Evolutionary conservation across 2,329 filamentous ascomycete species (phyloP), one percentile per base, ranked within the genome.

Genomic region (Hansfordia pulvinata): DNA sequence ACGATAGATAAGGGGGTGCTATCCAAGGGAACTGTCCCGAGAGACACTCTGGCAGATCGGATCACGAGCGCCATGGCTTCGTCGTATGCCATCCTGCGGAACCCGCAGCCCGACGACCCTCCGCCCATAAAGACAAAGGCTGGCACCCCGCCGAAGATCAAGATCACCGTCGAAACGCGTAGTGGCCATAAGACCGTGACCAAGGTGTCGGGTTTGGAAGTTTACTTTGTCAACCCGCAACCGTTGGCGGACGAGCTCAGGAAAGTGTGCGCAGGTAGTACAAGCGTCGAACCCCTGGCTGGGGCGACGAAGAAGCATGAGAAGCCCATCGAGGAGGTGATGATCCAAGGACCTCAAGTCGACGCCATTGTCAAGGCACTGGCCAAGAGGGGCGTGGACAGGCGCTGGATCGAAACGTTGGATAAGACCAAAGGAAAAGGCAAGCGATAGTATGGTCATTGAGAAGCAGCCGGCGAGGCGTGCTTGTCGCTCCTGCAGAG

Each of bases 391-490:
- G 75, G 75, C 0, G 54, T 80, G 4, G 59, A 60, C 30, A 54
- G 50, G 31, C 60, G 63, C 33, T 77, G 70, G 68, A 55, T 79
- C 16, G 67, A 74, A 23, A 53, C 76, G n/a, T 48, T 73, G 30
- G 75, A 79, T 44, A 79, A 77, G 53, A 75, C 69, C 4, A 74
- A 76, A 50, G 68, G 68, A 36, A 76, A 76, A n/a, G n/a, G n/a
- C n/a, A n/a, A n/a, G n/a, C n/a, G n/a, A n/a, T n/a, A n/a, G n/a
- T n/a, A n/a, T n/a, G n/a, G n/a, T n/a, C n/a, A n/a, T n/a, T n/a
- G n/a, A n/a, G n/a, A n/a, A n/a, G n/a, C n/a, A n/a, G n/a, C n/a
- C n/a, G n/a, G n/a, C n/a, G n/a, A n/a, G n/a, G n/a, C n/a, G n/a
- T n/a, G n/a, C n/a, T n/a, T n/a, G n/a, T n/a, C n/a, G n/a, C n/a